phyloP scores from a whole-genome alignment of 2,329 filamentous ascomycete species.

The Ploettnerulaceae sp. region DNA sequence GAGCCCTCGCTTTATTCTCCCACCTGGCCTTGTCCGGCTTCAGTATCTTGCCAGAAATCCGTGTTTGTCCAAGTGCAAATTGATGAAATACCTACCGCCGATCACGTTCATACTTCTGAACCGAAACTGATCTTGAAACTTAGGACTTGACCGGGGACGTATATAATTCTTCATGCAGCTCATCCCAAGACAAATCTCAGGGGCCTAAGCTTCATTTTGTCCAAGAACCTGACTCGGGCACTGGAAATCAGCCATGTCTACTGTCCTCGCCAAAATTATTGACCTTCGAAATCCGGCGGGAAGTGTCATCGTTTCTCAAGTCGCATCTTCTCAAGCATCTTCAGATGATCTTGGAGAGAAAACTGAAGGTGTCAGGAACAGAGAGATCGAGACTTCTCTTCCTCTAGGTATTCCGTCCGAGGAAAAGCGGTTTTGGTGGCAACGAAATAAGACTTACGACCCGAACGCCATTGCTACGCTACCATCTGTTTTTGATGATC shows the following conservation, averaged over 20 bases:
- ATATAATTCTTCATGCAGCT: not conserved
- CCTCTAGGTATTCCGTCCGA: slow-evolving; percentile 17
- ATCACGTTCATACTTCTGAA: slow-evolving; percentile 1
- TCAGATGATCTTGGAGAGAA: slow-evolving; percentile 7
- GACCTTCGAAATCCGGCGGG: slow-evolving; percentile 3
- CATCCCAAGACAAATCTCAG: not conserved
- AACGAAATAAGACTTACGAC: slow-evolving; percentile 22
- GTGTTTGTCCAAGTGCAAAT: not conserved
- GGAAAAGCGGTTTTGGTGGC: slow-evolving; percentile 26
- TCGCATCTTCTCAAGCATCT: slow-evolving; percentile 2
- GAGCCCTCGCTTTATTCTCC: not conserved
- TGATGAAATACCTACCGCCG: slow-evolving; percentile 4
- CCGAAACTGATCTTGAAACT: too few relatives aligned
- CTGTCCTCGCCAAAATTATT: slow-evolving; percentile 12
- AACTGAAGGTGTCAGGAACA: not conserved
- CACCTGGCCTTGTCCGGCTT: not conserved
- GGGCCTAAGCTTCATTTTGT: not conserved
- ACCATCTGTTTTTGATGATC: slow-evolving; percentile 28
- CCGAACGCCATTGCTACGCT: slow-evolving; percentile 27
- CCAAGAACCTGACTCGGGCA: not conserved
- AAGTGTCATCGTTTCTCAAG: not conserved
- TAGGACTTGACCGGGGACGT: too few relatives aligned
- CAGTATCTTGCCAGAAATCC: too few relatives aligned
- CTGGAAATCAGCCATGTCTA: slow-evolving; percentile 6
- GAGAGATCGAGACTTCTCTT: not conserved